These are phyloP conservation scores for Botrytis fragariae DNA, from an alignment of 2,329 filamentous ascomycete species.

Conservation along the genomic window DNA sequence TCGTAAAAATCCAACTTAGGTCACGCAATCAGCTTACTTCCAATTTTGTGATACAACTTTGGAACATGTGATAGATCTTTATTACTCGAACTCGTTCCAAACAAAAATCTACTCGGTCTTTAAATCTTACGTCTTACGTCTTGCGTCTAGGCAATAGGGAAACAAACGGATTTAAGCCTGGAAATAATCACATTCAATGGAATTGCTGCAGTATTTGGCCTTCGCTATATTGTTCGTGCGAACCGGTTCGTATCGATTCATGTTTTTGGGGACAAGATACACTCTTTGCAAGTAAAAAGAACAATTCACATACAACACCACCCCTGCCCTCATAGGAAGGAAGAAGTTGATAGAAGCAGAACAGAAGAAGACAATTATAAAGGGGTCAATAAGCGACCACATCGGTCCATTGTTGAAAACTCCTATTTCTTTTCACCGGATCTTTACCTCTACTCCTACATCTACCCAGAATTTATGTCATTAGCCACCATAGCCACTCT, in stretches of 20 bases:
- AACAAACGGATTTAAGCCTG: background rate
- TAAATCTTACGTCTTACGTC: background rate
- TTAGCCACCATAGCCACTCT: too few species aligned
- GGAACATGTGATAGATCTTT: background rate
- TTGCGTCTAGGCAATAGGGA: background rate
- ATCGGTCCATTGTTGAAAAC: too few species aligned
- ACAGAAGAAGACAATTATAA: too few species aligned
- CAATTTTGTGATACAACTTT: background rate
- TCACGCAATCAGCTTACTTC: background rate
- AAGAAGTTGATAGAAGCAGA: too few species aligned
- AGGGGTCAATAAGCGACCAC: too few species aligned
- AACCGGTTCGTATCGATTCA: background rate
- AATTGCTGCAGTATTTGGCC: background rate
- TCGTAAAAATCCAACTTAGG: background rate
- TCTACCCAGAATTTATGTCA: too few species aligned
- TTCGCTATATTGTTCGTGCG: background rate
- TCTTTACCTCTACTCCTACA: too few species aligned
- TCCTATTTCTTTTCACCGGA: too few species aligned
- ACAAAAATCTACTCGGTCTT: background rate
- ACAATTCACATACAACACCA: too few species aligned
- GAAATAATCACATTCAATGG: background rate
- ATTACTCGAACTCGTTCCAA: background rate
- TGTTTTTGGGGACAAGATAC: background rate
- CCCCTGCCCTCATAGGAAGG: too few species aligned
- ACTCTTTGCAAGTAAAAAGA: too few species aligned